These are phyloP conservation scores for Desmodesmus armatus DNA, from an alignment of 139 green algal species.

Conservation along the genomic window DNA sequence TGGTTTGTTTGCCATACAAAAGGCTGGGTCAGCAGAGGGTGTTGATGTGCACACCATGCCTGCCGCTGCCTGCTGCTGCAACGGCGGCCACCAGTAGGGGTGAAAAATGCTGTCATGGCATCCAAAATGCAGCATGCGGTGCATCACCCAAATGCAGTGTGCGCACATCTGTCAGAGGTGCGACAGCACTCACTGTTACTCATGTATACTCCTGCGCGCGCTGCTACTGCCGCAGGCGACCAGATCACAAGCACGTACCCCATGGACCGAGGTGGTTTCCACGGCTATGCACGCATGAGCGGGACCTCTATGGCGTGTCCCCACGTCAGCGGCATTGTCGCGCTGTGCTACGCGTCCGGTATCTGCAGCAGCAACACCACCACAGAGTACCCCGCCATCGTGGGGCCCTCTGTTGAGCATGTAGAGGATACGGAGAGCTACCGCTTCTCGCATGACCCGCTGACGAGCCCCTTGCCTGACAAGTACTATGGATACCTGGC, in stretches of 20 bases:
- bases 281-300: conserved; percentile 35
- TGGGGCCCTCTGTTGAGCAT: background rate
- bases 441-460: background rate
- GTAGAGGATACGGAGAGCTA: background rate
- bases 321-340: conserved; percentile 27
- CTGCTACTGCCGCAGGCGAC: conserved; percentile 15
- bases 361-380: conserved; percentile 1
- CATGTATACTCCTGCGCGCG: too few species aligned
- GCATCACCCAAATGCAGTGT: too few species aligned
- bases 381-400: background rate
- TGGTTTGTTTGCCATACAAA: too few species aligned
- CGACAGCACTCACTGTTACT: too few species aligned
- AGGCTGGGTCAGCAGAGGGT: too few species aligned
- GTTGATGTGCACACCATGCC: too few species aligned
- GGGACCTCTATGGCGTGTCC: conserved; percentile 37
- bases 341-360: conserved; percentile 34
- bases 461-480: background rate
- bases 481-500: conserved; percentile 20
- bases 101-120: too few species aligned
- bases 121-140: too few species aligned
- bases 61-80: too few species aligned
- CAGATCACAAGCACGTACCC: conserved; percentile 30
- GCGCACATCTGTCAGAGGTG: too few species aligned
- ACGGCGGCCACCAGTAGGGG: too few species aligned
- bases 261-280: background rate